These are phyloP conservation scores for Borealophlyctis nickersoniae DNA, from an alignment of 192 early-diverging fungal genomes.

Conservation along the genomic window DNA sequence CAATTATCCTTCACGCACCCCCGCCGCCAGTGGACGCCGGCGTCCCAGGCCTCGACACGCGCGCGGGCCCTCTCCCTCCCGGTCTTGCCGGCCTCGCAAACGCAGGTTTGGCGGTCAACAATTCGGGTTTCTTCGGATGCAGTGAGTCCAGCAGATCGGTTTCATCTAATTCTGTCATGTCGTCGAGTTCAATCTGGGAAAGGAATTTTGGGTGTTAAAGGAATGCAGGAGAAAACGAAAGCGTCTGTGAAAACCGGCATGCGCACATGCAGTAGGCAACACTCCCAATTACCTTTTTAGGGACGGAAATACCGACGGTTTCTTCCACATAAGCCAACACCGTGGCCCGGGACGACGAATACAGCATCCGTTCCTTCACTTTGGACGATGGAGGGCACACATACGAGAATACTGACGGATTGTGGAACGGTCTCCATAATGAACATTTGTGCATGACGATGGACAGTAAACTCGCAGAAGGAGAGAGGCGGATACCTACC, in stretches of 20 bases:
- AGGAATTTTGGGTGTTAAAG: background rate
- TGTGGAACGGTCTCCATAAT: too few relatives aligned
- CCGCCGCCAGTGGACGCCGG: slow-evolving; percentile 11
- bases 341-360: slow-evolving; percentile 69
- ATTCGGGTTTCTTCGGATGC: background rate
- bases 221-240: background rate
- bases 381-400: slow-evolving; percentile 78
- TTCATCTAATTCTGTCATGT: slow-evolving; percentile 24
- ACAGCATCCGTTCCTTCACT: slow-evolving; percentile 88
- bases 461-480: too few relatives aligned
- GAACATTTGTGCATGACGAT: background rate
- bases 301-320: slow-evolving; percentile 50
- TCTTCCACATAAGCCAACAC: slow-evolving; percentile 57
- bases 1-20: too few relatives aligned
- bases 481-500: too few relatives aligned
- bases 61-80: slow-evolving; percentile 22
- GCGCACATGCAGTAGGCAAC: background rate
- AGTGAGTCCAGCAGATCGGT: slow-evolving; percentile 5
- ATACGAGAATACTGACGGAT: slow-evolving; percentile 79
- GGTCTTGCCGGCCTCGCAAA: slow-evolving; percentile 31
- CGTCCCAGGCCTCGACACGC: slow-evolving; percentile 18
- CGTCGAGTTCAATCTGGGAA: slow-evolving; percentile 30
- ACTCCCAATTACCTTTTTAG: slow-evolving; percentile 49
- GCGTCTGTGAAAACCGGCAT: background rate
- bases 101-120: slow-evolving; percentile 9